phyloP scores from a whole-genome alignment of 139 green algal species.

The Micractinium sp. region DNA sequence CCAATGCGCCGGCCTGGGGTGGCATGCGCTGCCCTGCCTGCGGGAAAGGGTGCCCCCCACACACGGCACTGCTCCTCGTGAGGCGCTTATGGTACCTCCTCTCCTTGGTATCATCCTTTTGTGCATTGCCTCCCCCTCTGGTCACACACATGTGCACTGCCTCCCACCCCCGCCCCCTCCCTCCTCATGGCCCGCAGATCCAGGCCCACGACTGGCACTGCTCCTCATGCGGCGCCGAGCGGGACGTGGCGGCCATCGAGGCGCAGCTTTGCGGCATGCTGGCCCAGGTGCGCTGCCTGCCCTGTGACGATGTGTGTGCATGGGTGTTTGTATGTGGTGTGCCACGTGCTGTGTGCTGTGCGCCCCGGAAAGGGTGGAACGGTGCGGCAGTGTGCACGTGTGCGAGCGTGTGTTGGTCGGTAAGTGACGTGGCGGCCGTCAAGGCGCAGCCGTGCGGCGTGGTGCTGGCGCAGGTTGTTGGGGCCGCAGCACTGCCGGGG shows the following conservation, averaged over 20 bases:
- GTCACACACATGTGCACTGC: not conserved
- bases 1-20: not conserved
- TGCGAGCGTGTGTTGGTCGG: too few species aligned
- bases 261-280: conserved; percentile 22
- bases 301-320: too few species aligned
- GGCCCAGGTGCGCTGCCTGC: not conserved
- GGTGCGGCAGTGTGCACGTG: too few species aligned
- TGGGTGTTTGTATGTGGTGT: too few species aligned
- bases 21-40: too few species aligned
- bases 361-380: too few species aligned
- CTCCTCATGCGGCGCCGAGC: conserved; percentile 28
- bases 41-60: too few species aligned
- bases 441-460: conserved; percentile 26
- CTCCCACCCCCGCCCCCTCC: not conserved
- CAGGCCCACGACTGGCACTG: conserved; percentile 56
- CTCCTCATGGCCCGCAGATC: not conserved
- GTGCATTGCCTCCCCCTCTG: not conserved
- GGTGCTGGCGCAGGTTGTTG: conserved; percentile 17
- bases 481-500: not conserved
- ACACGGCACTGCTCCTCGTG: too few species aligned
- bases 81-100: too few species aligned
- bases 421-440: conserved; percentile 25
- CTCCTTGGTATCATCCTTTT: not conserved
- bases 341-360: too few species aligned
- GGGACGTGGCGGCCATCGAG: conserved; percentile 34